phyloP scores from a whole-genome alignment of 805 yeast genomes.

The Kuraishia hungarica region DNA sequence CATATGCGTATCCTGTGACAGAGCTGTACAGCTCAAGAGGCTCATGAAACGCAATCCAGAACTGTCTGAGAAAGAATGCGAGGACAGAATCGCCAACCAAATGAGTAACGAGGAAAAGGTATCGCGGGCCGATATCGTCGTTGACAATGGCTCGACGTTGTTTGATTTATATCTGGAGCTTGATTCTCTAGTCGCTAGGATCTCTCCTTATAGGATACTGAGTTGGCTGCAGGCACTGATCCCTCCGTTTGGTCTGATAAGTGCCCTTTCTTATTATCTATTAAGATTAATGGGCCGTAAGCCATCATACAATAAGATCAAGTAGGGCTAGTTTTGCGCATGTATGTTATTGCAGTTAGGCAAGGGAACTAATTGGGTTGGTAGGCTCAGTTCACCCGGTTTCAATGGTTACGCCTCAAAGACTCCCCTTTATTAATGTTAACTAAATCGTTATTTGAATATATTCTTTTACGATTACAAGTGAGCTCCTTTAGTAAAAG shows the following conservation, averaged over 20 bases:
- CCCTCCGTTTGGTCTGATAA: constrained; percentile 12
- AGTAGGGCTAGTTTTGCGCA: not conserved
- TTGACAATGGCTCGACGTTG: constrained; percentile 50
- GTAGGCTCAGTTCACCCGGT: too few relatives aligned
- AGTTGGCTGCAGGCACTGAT: constrained; percentile 8
- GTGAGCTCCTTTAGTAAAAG: not conserved
- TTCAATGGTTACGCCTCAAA: too few relatives aligned
- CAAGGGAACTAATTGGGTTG: not conserved
- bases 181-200: constrained; percentile 25
- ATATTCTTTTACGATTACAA: not conserved
- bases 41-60: constrained; percentile 61
- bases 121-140: constrained; percentile 51
- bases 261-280: constrained; percentile 3
- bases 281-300: not conserved
- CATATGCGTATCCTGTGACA: constrained; percentile 58
- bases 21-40: constrained; percentile 52
- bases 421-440: too few relatives aligned
- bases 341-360: not conserved
- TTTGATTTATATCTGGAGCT: constrained; percentile 35
- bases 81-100: constrained; percentile 67
- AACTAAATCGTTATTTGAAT: too few relatives aligned
- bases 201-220: constrained; percentile 27
- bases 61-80: constrained; percentile 56
- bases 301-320: not conserved
- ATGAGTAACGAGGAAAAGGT: constrained; percentile 56